Conservation (phyloP, 768 basidiomycete genomes). For the Infundibulicybe gibba region DNA sequence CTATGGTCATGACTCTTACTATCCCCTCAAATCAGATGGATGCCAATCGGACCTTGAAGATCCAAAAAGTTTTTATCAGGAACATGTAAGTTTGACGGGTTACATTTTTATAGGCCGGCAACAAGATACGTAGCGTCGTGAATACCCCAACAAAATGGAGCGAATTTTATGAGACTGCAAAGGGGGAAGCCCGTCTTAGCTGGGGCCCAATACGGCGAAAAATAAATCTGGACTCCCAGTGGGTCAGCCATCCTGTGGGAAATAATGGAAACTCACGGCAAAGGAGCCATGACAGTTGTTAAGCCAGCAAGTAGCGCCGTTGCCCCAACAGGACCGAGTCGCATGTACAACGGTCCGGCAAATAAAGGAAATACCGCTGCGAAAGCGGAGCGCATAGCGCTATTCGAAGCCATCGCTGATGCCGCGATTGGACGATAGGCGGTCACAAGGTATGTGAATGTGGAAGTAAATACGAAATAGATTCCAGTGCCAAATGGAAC, state of each 20-base stretch:
- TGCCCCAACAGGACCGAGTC: slow-evolving; percentile 67
- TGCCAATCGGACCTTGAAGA: too few relatives aligned
- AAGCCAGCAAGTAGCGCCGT: slow-evolving; percentile 70
- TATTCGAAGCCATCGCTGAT: slow-evolving; percentile 66
- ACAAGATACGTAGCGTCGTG: too few relatives aligned
- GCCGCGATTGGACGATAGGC: slow-evolving; percentile 65
- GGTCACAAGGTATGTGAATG: slow-evolving; percentile 71
- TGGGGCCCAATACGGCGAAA: slow-evolving; percentile 18
- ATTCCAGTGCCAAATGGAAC: slow-evolving; percentile 61
- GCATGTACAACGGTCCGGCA: slow-evolving; percentile 66
- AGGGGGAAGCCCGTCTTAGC: slow-evolving; percentile 17
- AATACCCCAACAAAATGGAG: too few relatives aligned
- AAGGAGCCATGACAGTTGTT: slow-evolving; percentile 55
- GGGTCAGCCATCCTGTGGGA: background rate
- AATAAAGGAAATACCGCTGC: slow-evolving; percentile 63
- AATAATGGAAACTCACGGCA: slow-evolving; percentile 40
- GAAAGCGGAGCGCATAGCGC: slow-evolving; percentile 55
- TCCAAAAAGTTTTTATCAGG: too few relatives aligned
- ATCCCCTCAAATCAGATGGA: too few relatives aligned
- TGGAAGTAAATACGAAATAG: slow-evolving; percentile 68
- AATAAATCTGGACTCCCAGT: slow-evolving; percentile 12
- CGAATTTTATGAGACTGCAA: slow-evolving; percentile 7
- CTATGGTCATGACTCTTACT: too few relatives aligned
- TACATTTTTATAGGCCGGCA: too few relatives aligned
- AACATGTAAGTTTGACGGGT: too few relatives aligned